Evolutionary conservation across 2,329 filamentous ascomycete species (phyloP).

Genomic region (Diaporthe sp.): DNA sequence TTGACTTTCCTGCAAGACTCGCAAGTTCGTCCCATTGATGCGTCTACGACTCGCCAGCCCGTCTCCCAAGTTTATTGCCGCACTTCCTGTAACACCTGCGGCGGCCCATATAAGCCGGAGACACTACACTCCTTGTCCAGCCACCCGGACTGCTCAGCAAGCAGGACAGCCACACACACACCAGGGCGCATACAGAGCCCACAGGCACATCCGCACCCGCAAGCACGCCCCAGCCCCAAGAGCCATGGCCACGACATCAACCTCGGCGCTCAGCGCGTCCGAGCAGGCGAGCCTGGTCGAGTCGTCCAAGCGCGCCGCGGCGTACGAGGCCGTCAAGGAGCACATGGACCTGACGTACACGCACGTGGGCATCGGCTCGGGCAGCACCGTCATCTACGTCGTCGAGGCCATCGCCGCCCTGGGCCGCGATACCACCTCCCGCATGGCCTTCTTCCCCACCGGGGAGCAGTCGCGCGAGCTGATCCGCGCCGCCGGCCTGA

Average conservation of each 20-base stretch:
- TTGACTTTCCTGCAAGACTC: background rate
- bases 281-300: slow-evolving; percentile 63
- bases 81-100: slow-evolving; percentile 4
- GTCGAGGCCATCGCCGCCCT: slow-evolving; percentile 81
- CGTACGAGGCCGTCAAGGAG: slow-evolving; percentile 77
- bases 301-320: slow-evolving; percentile 79
- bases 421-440: slow-evolving; percentile 60
- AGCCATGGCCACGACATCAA: slow-evolving; percentile 49
- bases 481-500: slow-evolving; percentile 82
- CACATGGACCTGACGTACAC: slow-evolving; percentile 72
- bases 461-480: slow-evolving; percentile 91
- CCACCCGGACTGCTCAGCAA: background rate
- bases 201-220: background rate
- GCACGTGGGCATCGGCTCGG: slow-evolving; percentile 83
- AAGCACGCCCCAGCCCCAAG: slow-evolving; percentile 29
- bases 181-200: background rate
- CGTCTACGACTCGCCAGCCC: slow-evolving; percentile 11
- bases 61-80: slow-evolving; percentile 17
- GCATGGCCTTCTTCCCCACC: slow-evolving; percentile 90
- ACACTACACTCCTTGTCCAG: background rate
- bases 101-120: slow-evolving; percentile 27
- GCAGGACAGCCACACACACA: background rate
- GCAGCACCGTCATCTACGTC: slow-evolving; percentile 85
- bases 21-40: slow-evolving; percentile 21
- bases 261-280: slow-evolving; percentile 39